Evolutionary conservation across 768 basidiomycete genomes (phyloP).

Genomic region (Astraeus odoratus): DNA sequence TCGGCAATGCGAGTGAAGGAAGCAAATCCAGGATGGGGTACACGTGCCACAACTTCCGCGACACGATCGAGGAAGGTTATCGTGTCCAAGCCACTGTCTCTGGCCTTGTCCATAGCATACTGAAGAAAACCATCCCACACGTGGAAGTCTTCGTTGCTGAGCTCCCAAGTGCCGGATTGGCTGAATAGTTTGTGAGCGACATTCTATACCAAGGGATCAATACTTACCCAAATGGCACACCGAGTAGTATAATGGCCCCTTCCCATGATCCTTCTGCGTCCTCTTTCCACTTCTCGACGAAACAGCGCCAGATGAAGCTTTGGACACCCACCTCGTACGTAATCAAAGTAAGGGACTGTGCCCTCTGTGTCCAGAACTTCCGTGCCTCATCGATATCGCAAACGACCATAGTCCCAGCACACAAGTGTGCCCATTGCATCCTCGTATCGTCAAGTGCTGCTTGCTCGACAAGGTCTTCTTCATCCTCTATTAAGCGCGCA

Average conservation of each 20-base stretch:
- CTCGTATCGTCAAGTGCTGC: conserved; percentile 40
- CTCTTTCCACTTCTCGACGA: conserved; percentile 49
- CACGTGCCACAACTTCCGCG: conserved; percentile 38
- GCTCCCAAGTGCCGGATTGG: conserved; percentile 42
- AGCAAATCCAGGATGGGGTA: conserved; percentile 32
- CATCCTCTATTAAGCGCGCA: conserved; percentile 40
- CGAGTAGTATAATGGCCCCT: conserved; percentile 42
- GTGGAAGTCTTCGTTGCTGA: conserved; percentile 45
- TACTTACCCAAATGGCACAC: conserved; percentile 58
- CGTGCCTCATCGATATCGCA: conserved; percentile 42
- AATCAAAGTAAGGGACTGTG: conserved; percentile 17
- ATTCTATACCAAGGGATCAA: conserved; percentile 1
- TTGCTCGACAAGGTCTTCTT: conserved; percentile 34
- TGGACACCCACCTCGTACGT: conserved; percentile 36
- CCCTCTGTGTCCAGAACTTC: conserved; percentile 42
- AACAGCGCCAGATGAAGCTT: conserved; percentile 50
- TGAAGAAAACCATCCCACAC: conserved; percentile 56
- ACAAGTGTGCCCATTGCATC: conserved; percentile 53
- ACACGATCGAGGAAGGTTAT: conserved; percentile 49
- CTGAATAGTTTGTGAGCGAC: conserved; percentile 18
- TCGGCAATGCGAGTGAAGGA: conserved; percentile 54
- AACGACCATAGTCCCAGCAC: conserved; percentile 44
- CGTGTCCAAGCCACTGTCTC: conserved; percentile 54
- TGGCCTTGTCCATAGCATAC: conserved; percentile 45
- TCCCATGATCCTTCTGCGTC: conserved; percentile 45